phyloP scores from a whole-genome alignment of 2,329 filamentous ascomycete species.

The Cladophialophora exuberans region DNA sequence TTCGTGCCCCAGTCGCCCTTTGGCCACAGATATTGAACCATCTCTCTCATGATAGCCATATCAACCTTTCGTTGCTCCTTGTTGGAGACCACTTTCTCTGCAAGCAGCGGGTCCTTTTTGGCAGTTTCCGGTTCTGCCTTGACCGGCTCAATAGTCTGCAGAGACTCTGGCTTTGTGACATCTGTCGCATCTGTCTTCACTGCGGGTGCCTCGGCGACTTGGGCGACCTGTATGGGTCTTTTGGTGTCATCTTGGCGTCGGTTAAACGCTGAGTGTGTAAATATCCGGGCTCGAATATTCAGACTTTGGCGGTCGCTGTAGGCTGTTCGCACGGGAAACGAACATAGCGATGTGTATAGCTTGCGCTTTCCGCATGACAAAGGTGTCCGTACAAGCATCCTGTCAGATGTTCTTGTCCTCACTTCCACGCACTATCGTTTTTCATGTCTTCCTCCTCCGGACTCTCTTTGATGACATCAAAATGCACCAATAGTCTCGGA shows the following conservation, averaged over 20 bases:
- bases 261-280: conserved; percentile 14
- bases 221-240: conserved; percentile 9
- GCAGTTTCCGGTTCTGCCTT: conserved; percentile 35
- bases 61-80: conserved; percentile 94
- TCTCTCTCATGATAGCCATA: conserved; percentile 98
- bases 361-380: conserved; percentile 13
- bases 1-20: conserved; percentile 84
- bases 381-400: conserved; percentile 17
- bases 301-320: not conserved
- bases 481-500: no score
- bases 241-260: conserved; percentile 15
- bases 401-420: not conserved
- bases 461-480: conserved; percentile 2
- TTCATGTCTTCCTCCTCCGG: not conserved
- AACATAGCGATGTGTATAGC: not conserved
- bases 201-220: conserved; percentile 19
- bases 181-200: conserved; percentile 21
- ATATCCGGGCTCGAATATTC: not conserved
- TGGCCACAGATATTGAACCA: conserved; percentile 95
- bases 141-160: conserved; percentile 22
- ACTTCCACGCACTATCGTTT: not conserved
- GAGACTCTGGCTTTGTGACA: conserved; percentile 28
- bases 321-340: not conserved
- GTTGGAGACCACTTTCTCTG: conserved; percentile 67
- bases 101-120: conserved; percentile 62